phyloP scores from a whole-genome alignment of 768 basidiomycete species.

The Sistotremastrum suecicum region DNA sequence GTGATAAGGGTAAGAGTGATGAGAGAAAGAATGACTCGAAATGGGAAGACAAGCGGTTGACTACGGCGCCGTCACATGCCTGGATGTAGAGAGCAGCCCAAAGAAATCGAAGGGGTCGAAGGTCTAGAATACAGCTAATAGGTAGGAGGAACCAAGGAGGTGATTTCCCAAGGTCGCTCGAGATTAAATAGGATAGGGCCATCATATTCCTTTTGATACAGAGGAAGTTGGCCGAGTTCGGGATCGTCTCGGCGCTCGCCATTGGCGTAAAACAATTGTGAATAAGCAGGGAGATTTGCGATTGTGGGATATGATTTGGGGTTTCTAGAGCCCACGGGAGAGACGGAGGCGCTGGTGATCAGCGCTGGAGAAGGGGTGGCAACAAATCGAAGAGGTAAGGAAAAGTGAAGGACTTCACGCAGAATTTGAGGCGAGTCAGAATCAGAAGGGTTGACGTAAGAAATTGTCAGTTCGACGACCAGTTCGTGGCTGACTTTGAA shows the following conservation, averaged over 20 bases:
- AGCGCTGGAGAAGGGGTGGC: constrained; percentile 22
- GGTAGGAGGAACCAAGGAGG: no score
- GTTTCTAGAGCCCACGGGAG: constrained; percentile 7
- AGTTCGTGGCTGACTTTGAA: constrained; percentile 41
- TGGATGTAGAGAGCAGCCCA: no score
- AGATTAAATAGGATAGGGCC: no score
- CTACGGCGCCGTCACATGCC: no score
- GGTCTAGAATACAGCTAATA: no score
- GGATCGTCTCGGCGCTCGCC: constrained; percentile 32
- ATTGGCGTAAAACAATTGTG: constrained; percentile 60
- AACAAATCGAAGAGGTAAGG: constrained; percentile 39
- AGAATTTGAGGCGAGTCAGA: constrained; percentile 4
- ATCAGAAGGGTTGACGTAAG: constrained; percentile 26
- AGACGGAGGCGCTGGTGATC: constrained; percentile 7
- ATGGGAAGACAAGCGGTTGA: no score
- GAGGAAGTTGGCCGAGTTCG: no score
- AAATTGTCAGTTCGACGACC: constrained; percentile 36
- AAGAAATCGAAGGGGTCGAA: no score
- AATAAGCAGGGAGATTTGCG: constrained; percentile 50
- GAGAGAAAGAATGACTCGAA: no score
- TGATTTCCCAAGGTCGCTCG: no score
- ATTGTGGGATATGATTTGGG: constrained; percentile 8
- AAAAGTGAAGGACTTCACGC: constrained; percentile 19
- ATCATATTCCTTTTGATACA: no score
- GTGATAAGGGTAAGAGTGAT: no score